Base-by-base conservation (phyloP, 2,329 filamentous ascomycete genomes). In the Alternaria gansuensis region DNA sequence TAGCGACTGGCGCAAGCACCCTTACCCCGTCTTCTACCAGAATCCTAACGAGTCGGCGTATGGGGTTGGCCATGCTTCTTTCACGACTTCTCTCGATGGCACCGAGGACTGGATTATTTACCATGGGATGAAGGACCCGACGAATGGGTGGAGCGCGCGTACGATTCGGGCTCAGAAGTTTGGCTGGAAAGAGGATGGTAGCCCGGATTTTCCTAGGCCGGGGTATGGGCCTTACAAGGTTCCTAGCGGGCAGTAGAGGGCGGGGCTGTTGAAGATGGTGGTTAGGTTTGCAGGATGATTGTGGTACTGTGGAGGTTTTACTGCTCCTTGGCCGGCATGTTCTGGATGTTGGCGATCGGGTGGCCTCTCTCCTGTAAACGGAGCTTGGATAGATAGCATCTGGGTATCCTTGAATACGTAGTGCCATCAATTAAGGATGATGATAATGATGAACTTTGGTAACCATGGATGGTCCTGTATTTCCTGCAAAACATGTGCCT, bases 91-190 rank as follows among this genome's bases (percentile, higher is more conserved):
- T 55, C 81, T 80, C 0, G 82, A 83, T 65, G 80, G 78, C 0
- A 77, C 48, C 1, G 79, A 84, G 68, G 74, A 81, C 54, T 84
- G 81, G 80, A 81, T 84, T 49, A 79, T 84, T n/a, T 84, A 84
- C 67, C 82, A 84, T 67, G 82, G 82, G 9, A 84, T 84, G 81
- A 60, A 68, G 33, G 77, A 83, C 64, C 80, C 81, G n/a, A 74
- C 74, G 26, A 79, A 77, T 46, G 80, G 82, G 0, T 83, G 81
- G 82, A 66, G 63, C 28, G 81, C 80, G 23, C 74, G 82, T 49
- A 82, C 79, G n/a, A 81, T 84, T 48, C 68, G 82, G 8, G 70
- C 81, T 33, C 82, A 84, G 73, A 79, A 75, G 65, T 83, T 83
- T 59, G 73, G 63, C 1, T 84, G 81, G 81, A 81, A 82, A 55